Base-by-base conservation (phyloP, 2,329 filamentous ascomycete species). In the Fusarium marasasianum region DNA sequence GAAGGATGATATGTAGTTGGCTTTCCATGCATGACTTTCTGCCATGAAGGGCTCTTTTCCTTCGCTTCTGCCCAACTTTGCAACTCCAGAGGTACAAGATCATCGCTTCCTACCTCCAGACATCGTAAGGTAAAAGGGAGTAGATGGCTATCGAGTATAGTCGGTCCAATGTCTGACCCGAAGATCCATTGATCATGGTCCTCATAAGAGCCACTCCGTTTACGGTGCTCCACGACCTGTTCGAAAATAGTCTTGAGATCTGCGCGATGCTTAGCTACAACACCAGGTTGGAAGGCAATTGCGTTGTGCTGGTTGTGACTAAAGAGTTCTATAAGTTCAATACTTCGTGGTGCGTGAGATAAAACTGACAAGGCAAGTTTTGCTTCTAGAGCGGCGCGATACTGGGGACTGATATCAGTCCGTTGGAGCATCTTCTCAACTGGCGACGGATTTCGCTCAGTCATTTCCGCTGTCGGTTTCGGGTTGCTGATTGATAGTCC, bases 141-240 rank as follows among this genome's bases (percentile, higher is more conserved):
- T 2, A 72, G 37, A 57, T 72, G 69, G 13, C 69, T 72, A 17
- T 72, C 63, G 5, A 72, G 54, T n/a, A 71, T 55, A 15, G 69
- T 72, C 15, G 67, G 67, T 15, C 69, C 69, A 17, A 63, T 35
- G 7, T 63, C 22, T 6, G 37, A 11, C 13, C 69, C 67, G 37
- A 72, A 71, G 3, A 40, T 72, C 69, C 62, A 72, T 20, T 72
- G 57, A 1, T 43, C 48, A 20, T 63, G 13, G 8, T 63, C 24
- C 8, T 20, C 44, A 17, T 43, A 50, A 17, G 65, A 40, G 41
- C 47, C 67, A 48, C 44, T 71, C 10, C 53, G 45, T 38, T n/a
- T 72, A 15, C 67, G 56, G 37, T 54, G 50, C 5, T 69, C 50
- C 1, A 64, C 50, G 14, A 69, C 48, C 15, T 71, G 44, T 37